Base-by-base conservation (phyloP, 2,329 filamentous ascomycete species). In the Aspergillus brunneoviolaceus region DNA sequence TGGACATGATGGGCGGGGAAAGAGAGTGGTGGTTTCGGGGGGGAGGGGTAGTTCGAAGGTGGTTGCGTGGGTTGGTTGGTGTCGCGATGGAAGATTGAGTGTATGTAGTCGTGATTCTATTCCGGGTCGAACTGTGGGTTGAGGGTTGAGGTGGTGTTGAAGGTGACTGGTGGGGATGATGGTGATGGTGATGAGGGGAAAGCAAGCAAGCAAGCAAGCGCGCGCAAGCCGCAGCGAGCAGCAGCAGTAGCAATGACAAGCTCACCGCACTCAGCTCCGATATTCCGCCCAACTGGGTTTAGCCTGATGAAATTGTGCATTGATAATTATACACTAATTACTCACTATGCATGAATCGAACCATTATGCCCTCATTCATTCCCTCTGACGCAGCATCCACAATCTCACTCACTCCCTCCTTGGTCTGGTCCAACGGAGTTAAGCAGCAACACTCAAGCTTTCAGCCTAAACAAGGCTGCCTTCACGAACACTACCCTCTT, bases 1-100 rank as follows among this genome's bases (percentile, higher is more conserved):
- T 75, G 60, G 83, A 84, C 82, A 85, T 85, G 62, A 55, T 76
- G 69, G 61, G 52, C 51, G 55, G 51, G 51, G 31, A 16, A 47
- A 58, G 35, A 52, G 58, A n/a, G 25, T 35, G 55, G 27, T 29
- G 5, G 27, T 7, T 29, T 9, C 27, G 27, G 27, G 49, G 56
- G 29, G 19, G 49, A 55, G 29, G 19, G 25, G 35, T 42, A 29
- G 16, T 51, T 33, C 14, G 16, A 49, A 16, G 25, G 39, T 9
- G 35, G 39, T 45, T 45, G 14, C 49, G 45, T 33, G 49, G 14
- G 16, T 33, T 33, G 31, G 23, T 33, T 19, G n/a, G 27, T 47
- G 23, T 23, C 4, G 51, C 55, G 52, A 29, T 53, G 57, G 55
- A 51, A 58, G 51, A 21, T 52, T 5, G 39, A 9, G 6, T n/a